These are phyloP conservation scores for Taphrina betulina DNA, from an alignment of 1,139 yeast genomes.

Conservation along the genomic window DNA sequence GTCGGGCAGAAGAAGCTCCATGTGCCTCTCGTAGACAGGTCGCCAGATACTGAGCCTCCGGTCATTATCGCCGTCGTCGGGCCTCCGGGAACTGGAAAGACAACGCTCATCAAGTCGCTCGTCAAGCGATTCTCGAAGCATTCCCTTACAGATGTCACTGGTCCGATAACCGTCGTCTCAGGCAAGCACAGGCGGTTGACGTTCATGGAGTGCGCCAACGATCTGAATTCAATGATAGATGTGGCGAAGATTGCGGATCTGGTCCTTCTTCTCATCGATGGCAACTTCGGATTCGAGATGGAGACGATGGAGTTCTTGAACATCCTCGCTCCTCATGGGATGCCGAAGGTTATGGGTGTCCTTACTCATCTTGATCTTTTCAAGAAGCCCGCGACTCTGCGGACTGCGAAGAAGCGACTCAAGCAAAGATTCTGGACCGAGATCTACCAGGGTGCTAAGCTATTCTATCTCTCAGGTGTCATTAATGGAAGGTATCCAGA, in stretches of 20 bases:
- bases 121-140: conserved; percentile 89
- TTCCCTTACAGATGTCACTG: conserved; percentile 77
- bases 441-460: conserved; percentile 96
- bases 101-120: conserved; percentile 85
- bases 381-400: conserved; percentile 81
- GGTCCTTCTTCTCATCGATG: conserved; percentile 85
- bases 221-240: conserved; percentile 92
- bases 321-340: conserved; percentile 96
- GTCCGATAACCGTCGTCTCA: conserved; percentile 96
- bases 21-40: conserved; percentile 96
- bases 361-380: conserved; percentile 94
- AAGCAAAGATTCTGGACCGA: conserved; percentile 99
- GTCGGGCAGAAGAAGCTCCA: conserved; percentile 76
- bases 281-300: conserved; percentile 98
- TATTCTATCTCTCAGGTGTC: conserved; percentile 92
- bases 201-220: conserved; percentile 88
- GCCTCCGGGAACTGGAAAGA: conserved; percentile 98
- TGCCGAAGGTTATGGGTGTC: conserved; percentile 95
- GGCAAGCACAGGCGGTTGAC: conserved; percentile 93
- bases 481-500: conserved; percentile 97
- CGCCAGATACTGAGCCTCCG: conserved; percentile 97
- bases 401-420: conserved; percentile 87
- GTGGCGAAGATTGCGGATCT: conserved; percentile 93
- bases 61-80: conserved; percentile 95
- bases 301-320: conserved; percentile 98